Conservation (phyloP, 805 yeast genomes). For the Sungouiella thailandica region DNA sequence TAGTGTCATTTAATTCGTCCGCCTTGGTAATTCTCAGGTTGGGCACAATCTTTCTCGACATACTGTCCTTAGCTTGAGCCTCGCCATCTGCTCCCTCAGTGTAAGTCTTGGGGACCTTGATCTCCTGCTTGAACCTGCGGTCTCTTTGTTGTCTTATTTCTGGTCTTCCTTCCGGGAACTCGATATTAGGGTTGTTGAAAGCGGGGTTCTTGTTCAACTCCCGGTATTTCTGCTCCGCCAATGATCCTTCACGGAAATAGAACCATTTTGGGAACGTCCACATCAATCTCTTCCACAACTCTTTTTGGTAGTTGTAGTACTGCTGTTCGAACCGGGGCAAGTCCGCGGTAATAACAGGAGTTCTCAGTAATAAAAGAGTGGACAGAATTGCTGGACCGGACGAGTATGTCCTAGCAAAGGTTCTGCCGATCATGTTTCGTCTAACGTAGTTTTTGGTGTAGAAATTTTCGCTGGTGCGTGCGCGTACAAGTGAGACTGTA, state of each 20-base stretch:
- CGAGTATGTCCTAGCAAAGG: slow-evolving; percentile 12
- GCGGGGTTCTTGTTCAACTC: slow-evolving; percentile 75
- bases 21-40: slow-evolving; percentile 75
- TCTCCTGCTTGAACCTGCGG: slow-evolving; percentile 72
- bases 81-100: slow-evolving; percentile 21
- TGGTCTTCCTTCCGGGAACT: slow-evolving; percentile 80
- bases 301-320: slow-evolving; percentile 79
- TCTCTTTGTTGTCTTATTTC: slow-evolving; percentile 87
- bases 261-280: slow-evolving; percentile 96
- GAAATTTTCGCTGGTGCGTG: slow-evolving; percentile 12
- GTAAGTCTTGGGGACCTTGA: slow-evolving; percentile 68
- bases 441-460: slow-evolving; percentile 1
- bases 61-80: slow-evolving; percentile 36
- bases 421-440: slow-evolving; percentile 10
- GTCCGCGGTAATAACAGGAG: slow-evolving; percentile 81
- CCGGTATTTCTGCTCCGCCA: slow-evolving; percentile 76
- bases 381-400: slow-evolving; percentile 14
- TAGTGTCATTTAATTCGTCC: slow-evolving; percentile 56
- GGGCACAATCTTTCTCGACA: slow-evolving; percentile 63
- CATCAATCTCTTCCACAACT: slow-evolving; percentile 84
- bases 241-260: slow-evolving; percentile 84
- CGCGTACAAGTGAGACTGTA: slow-evolving; percentile 5
- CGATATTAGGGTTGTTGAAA: slow-evolving; percentile 65
- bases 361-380: slow-evolving; percentile 68
- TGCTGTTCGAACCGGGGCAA: slow-evolving; percentile 64